Base-by-base conservation (phyloP, 2,329 filamentous ascomycete species). In the Akanthomyces lecanii region DNA sequence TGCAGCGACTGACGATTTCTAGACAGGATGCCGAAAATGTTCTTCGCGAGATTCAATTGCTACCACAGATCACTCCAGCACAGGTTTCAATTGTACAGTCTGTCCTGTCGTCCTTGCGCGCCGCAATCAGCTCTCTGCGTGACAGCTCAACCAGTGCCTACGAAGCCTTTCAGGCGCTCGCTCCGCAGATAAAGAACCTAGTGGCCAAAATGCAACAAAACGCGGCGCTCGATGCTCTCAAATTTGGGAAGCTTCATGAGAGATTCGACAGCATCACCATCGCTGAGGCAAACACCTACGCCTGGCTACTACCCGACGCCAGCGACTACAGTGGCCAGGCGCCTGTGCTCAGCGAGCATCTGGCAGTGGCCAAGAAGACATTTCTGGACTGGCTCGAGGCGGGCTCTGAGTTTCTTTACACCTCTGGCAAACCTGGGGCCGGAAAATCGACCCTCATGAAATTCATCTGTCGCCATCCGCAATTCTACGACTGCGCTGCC, bases 381-480 rank as follows among this genome's bases (percentile, higher is more conserved):
- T 58, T 61, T 5, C n/a, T 57, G 3, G 33, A 47, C 23, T 64
- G 63, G 63, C 53, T 64, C 11, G 16, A 25, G 28, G 2, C 21
- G 3, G 59, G 54, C 2, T 18, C 25, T 10, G 53, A 47, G 1
- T 48, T 64, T 8, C 50, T 64, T n/a, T 61, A 64, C 54, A 59
- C 51, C 11, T 62, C 63, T 3, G 63, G 63, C 2, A 64, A 64
- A 12, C 58, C 63, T 6, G 63, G 63, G 2, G 54, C 63, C 2
- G 63, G 63, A 5, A 64, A 64, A 23, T 64, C 63, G 47, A 64
- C 63, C 3, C 53, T 64, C 8, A 55, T 64, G 58, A 62, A 61
- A 21, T 53, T 62, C 21, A 61, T 64, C 5, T 61, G 52, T 18
- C 36, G 45, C 4, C 53, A 62, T 14, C 16, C 25, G 23, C 7